Evolutionary conservation across 805 yeast genomes (phyloP).

Genomic region (Candida morakotiae): DNA sequence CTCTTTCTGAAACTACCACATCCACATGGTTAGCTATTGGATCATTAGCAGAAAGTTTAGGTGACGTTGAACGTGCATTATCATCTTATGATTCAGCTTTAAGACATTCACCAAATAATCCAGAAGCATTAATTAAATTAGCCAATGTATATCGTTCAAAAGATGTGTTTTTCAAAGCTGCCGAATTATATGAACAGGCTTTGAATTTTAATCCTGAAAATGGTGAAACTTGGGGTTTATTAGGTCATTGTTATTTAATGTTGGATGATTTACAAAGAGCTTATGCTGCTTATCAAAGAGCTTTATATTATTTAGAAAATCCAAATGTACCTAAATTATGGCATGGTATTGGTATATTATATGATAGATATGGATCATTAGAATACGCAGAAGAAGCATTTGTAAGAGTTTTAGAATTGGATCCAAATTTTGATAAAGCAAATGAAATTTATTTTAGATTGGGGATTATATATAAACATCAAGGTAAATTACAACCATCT

Average conservation of each 20-base stretch:
- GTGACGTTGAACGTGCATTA: conserved; percentile 85
- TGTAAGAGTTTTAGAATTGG: conserved; percentile 91
- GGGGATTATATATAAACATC: conserved; percentile 96
- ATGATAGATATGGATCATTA: conserved; percentile 91
- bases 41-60: conserved; percentile 81
- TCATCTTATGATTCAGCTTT: conserved; percentile 85
- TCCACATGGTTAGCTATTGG: conserved; percentile 91
- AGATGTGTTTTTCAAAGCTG: conserved; percentile 90
- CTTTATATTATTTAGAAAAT: conserved; percentile 82
- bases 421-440: conserved; percentile 93
- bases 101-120: conserved; percentile 79
- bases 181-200: conserved; percentile 88
- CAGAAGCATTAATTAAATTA: conserved; percentile 77
- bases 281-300: conserved; percentile 94
- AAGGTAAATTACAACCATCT: conserved; percentile 79
- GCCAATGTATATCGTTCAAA: conserved; percentile 86
- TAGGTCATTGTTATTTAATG: conserved; percentile 97
- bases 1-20: conserved; percentile 52
- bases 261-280: conserved; percentile 94
- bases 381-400: conserved; percentile 99
- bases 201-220: conserved; percentile 76
- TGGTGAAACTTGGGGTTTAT: conserved; percentile 95
- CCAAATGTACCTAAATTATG: conserved; percentile 95
- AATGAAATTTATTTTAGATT: conserved; percentile 93
- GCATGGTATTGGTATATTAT: conserved; percentile 97